A percentile compares a stretch with the other conserved stretches of the same genome.
Evolutionary conservation across 148 eudicot species (phyloP).

Genomic region (Simmondsia chinensis): DNA sequence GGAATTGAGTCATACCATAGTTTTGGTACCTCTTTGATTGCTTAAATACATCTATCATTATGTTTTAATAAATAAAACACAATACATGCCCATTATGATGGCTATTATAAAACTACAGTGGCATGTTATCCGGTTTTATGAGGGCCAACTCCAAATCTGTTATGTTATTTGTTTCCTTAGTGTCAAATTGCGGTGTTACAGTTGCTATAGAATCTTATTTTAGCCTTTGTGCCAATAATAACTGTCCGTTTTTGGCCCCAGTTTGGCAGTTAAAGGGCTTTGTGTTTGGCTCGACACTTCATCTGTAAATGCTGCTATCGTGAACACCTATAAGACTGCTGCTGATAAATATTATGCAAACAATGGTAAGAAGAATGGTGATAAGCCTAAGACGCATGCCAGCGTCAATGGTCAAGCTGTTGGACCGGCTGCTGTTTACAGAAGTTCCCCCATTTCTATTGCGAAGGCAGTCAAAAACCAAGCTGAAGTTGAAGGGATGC

Average conservation of each 20-base stretch:
- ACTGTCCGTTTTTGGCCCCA: constrained; percentile 21
- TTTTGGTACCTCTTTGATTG: too few species aligned
- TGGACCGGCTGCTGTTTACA: constrained; percentile 47
- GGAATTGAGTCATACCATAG: too few species aligned
- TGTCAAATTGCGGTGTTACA: too few species aligned
- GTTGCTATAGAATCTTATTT: too few species aligned
- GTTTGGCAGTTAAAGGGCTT: constrained; percentile 66
- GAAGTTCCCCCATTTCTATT: constrained; percentile 64
- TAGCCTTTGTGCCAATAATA: not conserved
- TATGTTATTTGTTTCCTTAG: not conserved
- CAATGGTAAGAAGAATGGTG: constrained; percentile 24
- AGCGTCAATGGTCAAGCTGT: constrained; percentile 31
- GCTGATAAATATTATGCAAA: constrained; percentile 27
- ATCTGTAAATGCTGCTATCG: constrained; percentile 85
- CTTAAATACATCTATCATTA: too few species aligned
- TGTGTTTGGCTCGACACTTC: constrained; percentile 76
- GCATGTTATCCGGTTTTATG: not conserved
- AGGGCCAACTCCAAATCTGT: not conserved
- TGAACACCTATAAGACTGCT: constrained; percentile 46
- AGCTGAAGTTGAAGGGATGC: constrained; percentile 90
- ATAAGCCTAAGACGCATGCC: constrained; percentile 10
- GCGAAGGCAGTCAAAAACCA: constrained; percentile 84
- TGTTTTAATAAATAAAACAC: too few species aligned
- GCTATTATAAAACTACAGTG: too few species aligned
- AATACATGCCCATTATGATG: too few species aligned